phyloP scores from a whole-genome alignment of 2,329 filamentous ascomycete genomes.

The Alternaria infectoria region DNA sequence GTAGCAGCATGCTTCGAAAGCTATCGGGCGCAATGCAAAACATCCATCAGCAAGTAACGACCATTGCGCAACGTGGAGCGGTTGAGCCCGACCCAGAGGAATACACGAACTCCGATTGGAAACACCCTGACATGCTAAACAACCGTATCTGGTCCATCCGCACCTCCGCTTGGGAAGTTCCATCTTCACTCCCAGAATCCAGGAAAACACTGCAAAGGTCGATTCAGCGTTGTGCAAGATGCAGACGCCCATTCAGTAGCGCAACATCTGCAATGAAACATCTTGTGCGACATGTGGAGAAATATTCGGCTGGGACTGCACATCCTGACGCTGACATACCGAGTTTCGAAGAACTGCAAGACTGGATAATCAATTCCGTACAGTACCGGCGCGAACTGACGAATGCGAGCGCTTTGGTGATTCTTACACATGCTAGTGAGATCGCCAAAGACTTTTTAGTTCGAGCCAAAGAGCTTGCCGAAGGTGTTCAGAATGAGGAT shows the following conservation, averaged over 20 bases:
- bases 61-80: slow-evolving; percentile 5
- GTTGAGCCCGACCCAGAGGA: slow-evolving; percentile 7
- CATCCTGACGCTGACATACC: background rate
- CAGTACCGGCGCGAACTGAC: slow-evolving; percentile 29
- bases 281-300: slow-evolving; percentile 23
- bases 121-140: slow-evolving; percentile 1
- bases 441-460: slow-evolving; percentile 14
- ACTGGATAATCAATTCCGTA: slow-evolving; percentile 29
- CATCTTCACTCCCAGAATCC: slow-evolving; percentile 13
- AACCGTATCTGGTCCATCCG: slow-evolving; percentile 29
- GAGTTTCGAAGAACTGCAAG: slow-evolving; percentile 11
- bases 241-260: slow-evolving; percentile 3
- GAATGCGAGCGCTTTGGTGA: slow-evolving; percentile 17
- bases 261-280: slow-evolving; percentile 26
- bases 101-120: slow-evolving; percentile 12
- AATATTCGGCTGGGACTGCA: background rate
- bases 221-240: slow-evolving; percentile 27
- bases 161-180: background rate
- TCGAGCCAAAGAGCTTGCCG: slow-evolving; percentile 26
- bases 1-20: slow-evolving; percentile 30
- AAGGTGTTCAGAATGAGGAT: slow-evolving; percentile 36
- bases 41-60: slow-evolving; percentile 10
- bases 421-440: slow-evolving; percentile 23
- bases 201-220: slow-evolving; percentile 14
- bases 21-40: slow-evolving; percentile 33